Evolutionary conservation across 2,329 filamentous ascomycete species (phyloP).

Genomic region (Biscogniauxia marginata): DNA sequence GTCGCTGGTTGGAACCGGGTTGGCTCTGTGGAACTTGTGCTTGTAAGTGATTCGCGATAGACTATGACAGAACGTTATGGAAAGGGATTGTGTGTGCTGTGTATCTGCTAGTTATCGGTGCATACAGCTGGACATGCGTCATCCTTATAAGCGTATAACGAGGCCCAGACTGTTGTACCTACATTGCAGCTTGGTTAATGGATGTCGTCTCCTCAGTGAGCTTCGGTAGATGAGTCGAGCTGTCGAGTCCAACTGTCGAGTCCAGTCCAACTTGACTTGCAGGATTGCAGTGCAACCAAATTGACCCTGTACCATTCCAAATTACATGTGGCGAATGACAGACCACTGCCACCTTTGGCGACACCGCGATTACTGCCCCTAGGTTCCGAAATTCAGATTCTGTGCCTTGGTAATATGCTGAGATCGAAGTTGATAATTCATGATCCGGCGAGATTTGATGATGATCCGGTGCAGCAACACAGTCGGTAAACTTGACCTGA

Average conservation of each 20-base stretch:
- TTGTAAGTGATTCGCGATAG: conserved; percentile 4
- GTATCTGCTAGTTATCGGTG: too few relatives aligned
- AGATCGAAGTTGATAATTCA: neutral
- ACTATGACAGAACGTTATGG: neutral
- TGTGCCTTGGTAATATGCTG: neutral
- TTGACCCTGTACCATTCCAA: neutral
- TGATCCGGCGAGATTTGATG: neutral
- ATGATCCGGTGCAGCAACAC: too few relatives aligned
- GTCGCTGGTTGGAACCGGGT: conserved; percentile 29
- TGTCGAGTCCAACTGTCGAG: too few relatives aligned
- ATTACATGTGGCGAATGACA: neutral
- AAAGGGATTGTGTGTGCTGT: too few relatives aligned
- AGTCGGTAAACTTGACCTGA: neutral
- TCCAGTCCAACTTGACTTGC: too few relatives aligned
- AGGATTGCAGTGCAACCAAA: too few relatives aligned
- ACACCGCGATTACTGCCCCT: neutral
- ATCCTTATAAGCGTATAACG: too few relatives aligned
- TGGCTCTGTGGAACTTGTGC: conserved; percentile 30
- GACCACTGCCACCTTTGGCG: neutral
- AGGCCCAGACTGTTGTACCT: too few relatives aligned
- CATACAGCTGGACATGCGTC: too few relatives aligned
- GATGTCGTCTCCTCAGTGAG: too few relatives aligned
- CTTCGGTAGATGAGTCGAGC: too few relatives aligned
- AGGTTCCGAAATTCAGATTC: neutral
- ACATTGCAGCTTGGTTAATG: too few relatives aligned